phyloP scores from a whole-genome alignment of 176 grass and related monocot species.

The Zoysia japonica region DNA sequence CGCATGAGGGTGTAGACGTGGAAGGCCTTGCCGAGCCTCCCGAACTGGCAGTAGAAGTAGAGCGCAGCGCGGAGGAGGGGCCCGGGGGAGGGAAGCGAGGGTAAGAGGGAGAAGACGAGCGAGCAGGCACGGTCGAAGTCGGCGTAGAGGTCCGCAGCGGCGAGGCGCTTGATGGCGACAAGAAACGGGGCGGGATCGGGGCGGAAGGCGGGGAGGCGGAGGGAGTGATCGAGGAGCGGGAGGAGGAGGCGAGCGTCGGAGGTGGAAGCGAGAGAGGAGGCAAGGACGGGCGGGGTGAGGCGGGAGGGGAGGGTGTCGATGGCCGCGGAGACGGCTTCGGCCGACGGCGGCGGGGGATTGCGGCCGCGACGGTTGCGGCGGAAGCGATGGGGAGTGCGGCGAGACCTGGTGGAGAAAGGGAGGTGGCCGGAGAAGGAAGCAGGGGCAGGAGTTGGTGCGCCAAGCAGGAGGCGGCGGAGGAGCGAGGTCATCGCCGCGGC shows the following conservation, averaged over 20 bases:
- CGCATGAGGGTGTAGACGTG: constrained; percentile 91
- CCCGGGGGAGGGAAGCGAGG: constrained; percentile 46
- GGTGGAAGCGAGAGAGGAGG: constrained; percentile 45
- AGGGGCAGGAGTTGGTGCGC: background rate
- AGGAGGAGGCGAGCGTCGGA: constrained; percentile 59
- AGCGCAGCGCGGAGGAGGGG: constrained; percentile 58
- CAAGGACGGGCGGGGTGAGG: constrained; percentile 56
- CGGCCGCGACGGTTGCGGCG: constrained; percentile 30
- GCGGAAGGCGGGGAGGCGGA: constrained; percentile 49
- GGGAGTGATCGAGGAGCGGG: constrained; percentile 63
- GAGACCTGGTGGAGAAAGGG: constrained; percentile 39
- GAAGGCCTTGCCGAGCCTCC: constrained; percentile 71
- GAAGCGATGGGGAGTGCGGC: constrained; percentile 48
- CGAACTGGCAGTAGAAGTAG: constrained; percentile 80
- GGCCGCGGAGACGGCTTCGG: constrained; percentile 42
- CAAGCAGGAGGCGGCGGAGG: constrained; percentile 31
- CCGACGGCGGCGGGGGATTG: constrained; percentile 10
- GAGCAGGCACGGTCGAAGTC: constrained; percentile 70
- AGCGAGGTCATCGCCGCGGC: constrained; percentile 36
- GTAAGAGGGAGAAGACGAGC: constrained; percentile 67
- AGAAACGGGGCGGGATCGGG: constrained; percentile 57
- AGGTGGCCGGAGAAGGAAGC: constrained; percentile 21
- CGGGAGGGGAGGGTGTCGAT: constrained; percentile 67
- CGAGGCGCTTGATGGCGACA: constrained; percentile 63
- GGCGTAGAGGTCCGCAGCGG: constrained; percentile 52